A percentile compares a stretch with the other conserved stretches of the same genome.
phyloP scores from a whole-genome alignment of 805 yeast species.

The Wickerhamia fluorescens region DNA sequence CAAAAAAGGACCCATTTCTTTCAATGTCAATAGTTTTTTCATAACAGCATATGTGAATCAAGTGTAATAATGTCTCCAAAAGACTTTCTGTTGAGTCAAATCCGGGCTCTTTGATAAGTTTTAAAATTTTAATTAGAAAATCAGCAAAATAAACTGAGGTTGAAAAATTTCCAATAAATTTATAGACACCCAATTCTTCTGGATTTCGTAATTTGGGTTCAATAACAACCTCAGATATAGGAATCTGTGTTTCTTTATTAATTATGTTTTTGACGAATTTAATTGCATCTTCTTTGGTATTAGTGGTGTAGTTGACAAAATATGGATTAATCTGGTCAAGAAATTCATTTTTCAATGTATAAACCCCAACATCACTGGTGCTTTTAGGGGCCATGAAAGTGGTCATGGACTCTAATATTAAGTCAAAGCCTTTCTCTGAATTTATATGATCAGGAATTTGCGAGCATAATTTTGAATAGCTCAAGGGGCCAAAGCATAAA shows the following conservation, averaged over 20 bases:
- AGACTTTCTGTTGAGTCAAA: constrained; percentile 47
- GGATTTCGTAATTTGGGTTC: constrained; percentile 42
- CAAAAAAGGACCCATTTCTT: constrained; percentile 26
- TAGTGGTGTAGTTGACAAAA: constrained; percentile 69
- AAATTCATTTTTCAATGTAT: constrained; percentile 29
- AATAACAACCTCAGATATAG: constrained; percentile 45
- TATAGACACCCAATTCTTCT: constrained; percentile 31
- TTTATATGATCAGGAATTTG: constrained; percentile 71
- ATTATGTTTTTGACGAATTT: constrained; percentile 47
- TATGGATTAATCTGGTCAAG: constrained; percentile 48
- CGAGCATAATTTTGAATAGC: constrained; percentile 62
- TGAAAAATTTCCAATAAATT: constrained; percentile 43
- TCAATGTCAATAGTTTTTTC: constrained; percentile 23
- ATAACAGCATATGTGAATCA: constrained; percentile 52
- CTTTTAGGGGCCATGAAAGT: constrained; percentile 26
- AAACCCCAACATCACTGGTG: constrained; percentile 30
- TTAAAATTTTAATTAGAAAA: constrained; percentile 45
- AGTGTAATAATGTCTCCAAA: constrained; percentile 52
- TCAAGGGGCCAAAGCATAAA: constrained; percentile 67
- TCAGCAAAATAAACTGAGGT: constrained; percentile 46
- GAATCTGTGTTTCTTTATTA: constrained; percentile 29
- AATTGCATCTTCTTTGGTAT: constrained; percentile 80
- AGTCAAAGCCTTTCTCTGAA: constrained; percentile 67
- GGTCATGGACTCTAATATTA: constrained; percentile 28
- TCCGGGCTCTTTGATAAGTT: constrained; percentile 28